phyloP scores from a whole-genome alignment of 768 basidiomycete genomes.

The Lentinula edodes region DNA sequence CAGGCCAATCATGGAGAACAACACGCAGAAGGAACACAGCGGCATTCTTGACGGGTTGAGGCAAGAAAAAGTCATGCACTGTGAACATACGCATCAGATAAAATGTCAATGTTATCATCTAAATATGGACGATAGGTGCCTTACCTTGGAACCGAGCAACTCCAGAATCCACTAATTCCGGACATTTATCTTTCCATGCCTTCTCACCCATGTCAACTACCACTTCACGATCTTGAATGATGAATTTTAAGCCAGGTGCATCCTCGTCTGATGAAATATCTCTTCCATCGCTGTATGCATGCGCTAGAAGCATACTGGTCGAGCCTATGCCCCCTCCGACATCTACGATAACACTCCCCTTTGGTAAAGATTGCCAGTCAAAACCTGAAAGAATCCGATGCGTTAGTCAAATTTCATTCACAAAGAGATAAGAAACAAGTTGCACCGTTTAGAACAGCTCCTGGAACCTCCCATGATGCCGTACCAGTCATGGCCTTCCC shows the following conservation, averaged over 20 bases:
- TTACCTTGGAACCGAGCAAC: constrained; percentile 50
- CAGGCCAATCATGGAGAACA: constrained; percentile 78
- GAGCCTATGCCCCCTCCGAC: constrained; percentile 58
- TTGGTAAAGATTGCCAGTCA: constrained; percentile 42
- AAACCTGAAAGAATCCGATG: constrained; percentile 29
- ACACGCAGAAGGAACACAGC: constrained; percentile 68
- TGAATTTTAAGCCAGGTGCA: constrained; percentile 26
- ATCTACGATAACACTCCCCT: constrained; percentile 45
- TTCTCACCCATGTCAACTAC: constrained; percentile 42
- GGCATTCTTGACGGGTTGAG: constrained; percentile 48
- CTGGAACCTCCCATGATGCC: constrained; percentile 63
- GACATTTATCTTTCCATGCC: constrained; percentile 57
- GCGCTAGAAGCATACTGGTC: constrained; percentile 32
- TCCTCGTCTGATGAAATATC: constrained; percentile 13
- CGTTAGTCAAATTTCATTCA: neutral
- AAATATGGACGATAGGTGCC: neutral
- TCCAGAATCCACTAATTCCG: constrained; percentile 50
- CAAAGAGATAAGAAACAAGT: constrained; percentile 1
- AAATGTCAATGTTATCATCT: neutral
- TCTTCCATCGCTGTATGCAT: constrained; percentile 19
- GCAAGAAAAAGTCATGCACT: constrained; percentile 75
- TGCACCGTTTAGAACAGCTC: constrained; percentile 50
- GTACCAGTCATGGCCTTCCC: constrained; percentile 75
- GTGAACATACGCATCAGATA: neutral
- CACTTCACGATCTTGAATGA: constrained; percentile 47